phyloP scores from a whole-genome alignment of 768 basidiomycete genomes.

The Phanerodontia chrysosporium region DNA sequence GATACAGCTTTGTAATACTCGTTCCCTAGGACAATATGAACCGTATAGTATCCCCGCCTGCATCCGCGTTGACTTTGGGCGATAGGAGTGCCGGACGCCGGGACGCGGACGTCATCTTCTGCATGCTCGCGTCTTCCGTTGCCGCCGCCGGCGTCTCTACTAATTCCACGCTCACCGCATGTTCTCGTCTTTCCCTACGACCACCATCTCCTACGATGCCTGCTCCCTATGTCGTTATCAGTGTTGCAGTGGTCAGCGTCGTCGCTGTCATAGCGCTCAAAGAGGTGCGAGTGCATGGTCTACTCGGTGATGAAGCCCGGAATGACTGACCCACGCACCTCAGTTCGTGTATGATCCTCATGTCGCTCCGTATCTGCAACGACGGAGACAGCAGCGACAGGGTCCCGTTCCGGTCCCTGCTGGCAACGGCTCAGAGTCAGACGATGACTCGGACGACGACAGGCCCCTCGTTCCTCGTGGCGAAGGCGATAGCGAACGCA shows the following conservation, averaged over 20 bases:
- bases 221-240: constrained; percentile 36
- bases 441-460: constrained; percentile 9
- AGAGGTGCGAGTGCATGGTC: constrained; percentile 38
- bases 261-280: constrained; percentile 52
- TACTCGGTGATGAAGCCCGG: neutral
- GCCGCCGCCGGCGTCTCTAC: neutral
- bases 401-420: constrained; percentile 17
- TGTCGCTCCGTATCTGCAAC: constrained; percentile 48
- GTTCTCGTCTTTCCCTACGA: neutral
- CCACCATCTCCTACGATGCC: constrained; percentile 26
- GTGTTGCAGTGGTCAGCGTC: constrained; percentile 45
- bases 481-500: constrained; percentile 3
- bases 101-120: neutral
- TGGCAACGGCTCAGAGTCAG: neutral
- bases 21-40: constrained; percentile 11
- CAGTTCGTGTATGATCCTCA: constrained; percentile 72
- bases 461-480: neutral
- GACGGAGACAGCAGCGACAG: constrained; percentile 29
- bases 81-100: too few relatives aligned
- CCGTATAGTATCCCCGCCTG: neutral
- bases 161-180: neutral
- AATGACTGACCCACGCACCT: neutral
- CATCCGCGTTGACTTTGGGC: too few relatives aligned
- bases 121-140: constrained; percentile 2
- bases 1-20: constrained; percentile 14